Evolutionary conservation across 2,329 filamentous ascomycete species (phyloP).

Genomic region (Penicillium sp.): DNA sequence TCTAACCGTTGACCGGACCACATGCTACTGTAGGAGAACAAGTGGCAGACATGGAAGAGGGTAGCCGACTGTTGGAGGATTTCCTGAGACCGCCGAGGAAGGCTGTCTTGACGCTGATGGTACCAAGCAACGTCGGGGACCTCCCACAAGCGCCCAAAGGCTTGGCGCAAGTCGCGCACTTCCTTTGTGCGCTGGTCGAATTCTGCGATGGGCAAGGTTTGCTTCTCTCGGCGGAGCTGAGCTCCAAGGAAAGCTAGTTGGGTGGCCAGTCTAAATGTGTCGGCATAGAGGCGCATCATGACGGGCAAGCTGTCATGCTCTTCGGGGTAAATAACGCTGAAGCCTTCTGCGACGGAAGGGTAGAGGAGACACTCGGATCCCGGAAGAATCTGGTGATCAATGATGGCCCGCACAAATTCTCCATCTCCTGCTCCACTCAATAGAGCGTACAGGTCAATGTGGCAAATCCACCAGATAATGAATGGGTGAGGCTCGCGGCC

Average conservation of each 20-base stretch:
- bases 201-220: constrained; percentile 22
- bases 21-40: constrained; percentile 58
- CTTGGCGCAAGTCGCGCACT: constrained; percentile 38
- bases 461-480: constrained; percentile 55
- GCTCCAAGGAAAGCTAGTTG: constrained; percentile 47
- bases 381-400: constrained; percentile 51
- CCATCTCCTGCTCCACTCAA: constrained; percentile 54
- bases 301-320: constrained; percentile 40
- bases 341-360: constrained; percentile 33
- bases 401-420: constrained; percentile 50
- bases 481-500: constrained; percentile 50
- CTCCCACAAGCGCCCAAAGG: constrained; percentile 40
- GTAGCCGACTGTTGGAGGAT: constrained; percentile 45
- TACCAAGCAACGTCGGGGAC: constrained; percentile 37
- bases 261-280: constrained; percentile 47
- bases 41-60: constrained; percentile 51
- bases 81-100: constrained; percentile 37
- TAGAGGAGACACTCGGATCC: constrained; percentile 39
- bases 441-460: constrained; percentile 57
- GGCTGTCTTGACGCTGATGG: constrained; percentile 34
- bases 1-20: constrained; percentile 50
- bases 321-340: constrained; percentile 38
- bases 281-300: constrained; percentile 47
- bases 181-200: constrained; percentile 30
- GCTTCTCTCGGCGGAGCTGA: constrained; percentile 39